phyloP scores from a whole-genome alignment of 2,329 filamentous ascomycete genomes.

The Pyrenochaeta sp. region DNA sequence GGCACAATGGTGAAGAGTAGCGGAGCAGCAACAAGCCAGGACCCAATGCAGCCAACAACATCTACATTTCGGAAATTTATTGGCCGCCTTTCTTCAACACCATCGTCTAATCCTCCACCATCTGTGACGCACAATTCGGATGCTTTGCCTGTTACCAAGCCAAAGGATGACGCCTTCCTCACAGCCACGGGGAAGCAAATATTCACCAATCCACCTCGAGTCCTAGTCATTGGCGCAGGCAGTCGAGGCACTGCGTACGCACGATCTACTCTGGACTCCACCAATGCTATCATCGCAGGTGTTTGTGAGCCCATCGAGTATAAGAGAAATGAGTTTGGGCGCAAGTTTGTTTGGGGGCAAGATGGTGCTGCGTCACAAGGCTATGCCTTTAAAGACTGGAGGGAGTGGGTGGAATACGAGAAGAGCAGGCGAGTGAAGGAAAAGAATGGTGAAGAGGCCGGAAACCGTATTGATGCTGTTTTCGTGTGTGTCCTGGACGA shows the following conservation, averaged over 20 bases:
- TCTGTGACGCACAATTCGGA: not conserved
- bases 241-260: conserved; percentile 50
- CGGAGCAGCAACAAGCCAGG: not conserved
- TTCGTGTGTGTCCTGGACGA: conserved; percentile 85
- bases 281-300: conserved; percentile 71
- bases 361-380: conserved; percentile 60
- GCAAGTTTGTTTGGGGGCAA: conserved; percentile 74
- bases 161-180: conserved; percentile 18
- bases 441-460: conserved; percentile 19
- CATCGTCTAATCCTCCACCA: not conserved
- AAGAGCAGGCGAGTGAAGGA: conserved; percentile 63
- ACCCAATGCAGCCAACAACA: not conserved
- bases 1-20: not conserved
- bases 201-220: conserved; percentile 35
- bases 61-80: conserved; percentile 1
- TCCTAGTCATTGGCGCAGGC: conserved; percentile 52
- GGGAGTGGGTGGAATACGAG: conserved; percentile 79
- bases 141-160: conserved; percentile 1
- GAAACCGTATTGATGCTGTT: conserved; percentile 61
- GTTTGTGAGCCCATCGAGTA: conserved; percentile 83
- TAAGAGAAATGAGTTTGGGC: conserved; percentile 77
- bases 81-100: not conserved
- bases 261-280: conserved; percentile 21
- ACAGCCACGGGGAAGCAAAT: conserved; percentile 22
- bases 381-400: conserved; percentile 78